Conservation (phyloP, 352 stramenopile species). For the Phytophthora agathidicida region DNA sequence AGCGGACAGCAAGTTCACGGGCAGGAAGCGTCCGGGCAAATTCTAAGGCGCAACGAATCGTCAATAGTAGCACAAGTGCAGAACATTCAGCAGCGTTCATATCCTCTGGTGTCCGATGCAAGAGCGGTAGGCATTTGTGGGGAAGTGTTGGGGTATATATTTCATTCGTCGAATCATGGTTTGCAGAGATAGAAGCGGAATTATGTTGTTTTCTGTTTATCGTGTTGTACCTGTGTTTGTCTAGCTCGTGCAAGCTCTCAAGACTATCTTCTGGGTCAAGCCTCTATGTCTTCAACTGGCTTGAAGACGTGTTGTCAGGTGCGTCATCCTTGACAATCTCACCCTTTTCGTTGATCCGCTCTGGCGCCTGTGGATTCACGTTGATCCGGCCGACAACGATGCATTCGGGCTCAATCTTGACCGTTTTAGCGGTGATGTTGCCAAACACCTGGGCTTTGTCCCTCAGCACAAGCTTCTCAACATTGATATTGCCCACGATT, state of each 20-base stretch:
- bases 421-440: conserved; percentile 89
- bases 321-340: conserved; percentile 72
- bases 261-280: neutral
- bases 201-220: conserved; percentile 22
- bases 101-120: neutral
- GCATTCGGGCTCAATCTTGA: conserved; percentile 91
- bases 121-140: neutral
- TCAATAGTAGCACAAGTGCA: conserved; percentile 19
- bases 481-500: conserved; percentile 87
- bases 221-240: conserved; percentile 15
- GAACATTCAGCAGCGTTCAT: conserved; percentile 16
- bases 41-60: conserved; percentile 84
- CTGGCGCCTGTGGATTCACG: conserved; percentile 86
- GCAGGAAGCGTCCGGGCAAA: conserved; percentile 92
- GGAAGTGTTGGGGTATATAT: conserved; percentile 60
- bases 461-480: conserved; percentile 85
- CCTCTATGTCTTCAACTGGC: conserved; percentile 25
- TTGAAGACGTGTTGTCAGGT: conserved; percentile 18
- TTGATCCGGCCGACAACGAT: conserved; percentile 86
- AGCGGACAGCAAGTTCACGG: conserved; percentile 98
- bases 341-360: conserved; percentile 85
- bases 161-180: conserved; percentile 41
- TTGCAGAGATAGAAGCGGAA: conserved; percentile 19
- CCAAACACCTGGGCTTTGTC: conserved; percentile 89
- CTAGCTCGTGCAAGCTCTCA: conserved; percentile 6